Conservation (phyloP, 768 basidiomycete species). For the Brasilioporus rufonigricans region DNA sequence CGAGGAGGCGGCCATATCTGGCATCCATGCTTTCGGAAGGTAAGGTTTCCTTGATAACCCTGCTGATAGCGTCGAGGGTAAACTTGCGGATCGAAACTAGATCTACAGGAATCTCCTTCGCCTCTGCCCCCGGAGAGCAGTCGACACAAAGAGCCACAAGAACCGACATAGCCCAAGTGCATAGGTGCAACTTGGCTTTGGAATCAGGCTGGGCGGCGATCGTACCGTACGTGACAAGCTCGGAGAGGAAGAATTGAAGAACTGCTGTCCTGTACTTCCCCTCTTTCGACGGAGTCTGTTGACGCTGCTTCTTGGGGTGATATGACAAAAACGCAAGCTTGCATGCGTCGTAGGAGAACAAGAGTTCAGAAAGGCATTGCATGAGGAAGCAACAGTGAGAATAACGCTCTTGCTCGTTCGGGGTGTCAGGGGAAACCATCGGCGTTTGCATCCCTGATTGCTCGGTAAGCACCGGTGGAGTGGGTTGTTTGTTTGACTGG, state of each 20-base stretch:
- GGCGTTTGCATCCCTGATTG: slow-evolving; percentile 19
- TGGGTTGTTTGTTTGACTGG: slow-evolving; percentile 15
- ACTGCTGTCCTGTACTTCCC: slow-evolving; percentile 63
- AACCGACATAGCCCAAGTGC: slow-evolving; percentile 87
- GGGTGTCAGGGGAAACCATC: slow-evolving; percentile 6
- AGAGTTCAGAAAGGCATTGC: slow-evolving; percentile 87
- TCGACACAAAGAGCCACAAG: slow-evolving; percentile 94
- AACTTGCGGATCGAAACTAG: slow-evolving; percentile 89
- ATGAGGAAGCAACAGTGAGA: slow-evolving; percentile 80
- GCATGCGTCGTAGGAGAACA: slow-evolving; percentile 91
- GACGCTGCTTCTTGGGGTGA: slow-evolving; percentile 56
- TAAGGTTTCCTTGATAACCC: slow-evolving; percentile 78
- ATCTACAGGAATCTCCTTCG: slow-evolving; percentile 76
- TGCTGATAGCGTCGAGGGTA: slow-evolving; percentile 85
- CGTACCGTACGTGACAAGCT: slow-evolving; percentile 76
- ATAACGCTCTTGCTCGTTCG: slow-evolving; percentile 30
- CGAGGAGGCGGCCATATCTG: slow-evolving; percentile 86
- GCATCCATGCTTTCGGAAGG: slow-evolving; percentile 59
- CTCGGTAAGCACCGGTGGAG: slow-evolving; percentile 6
- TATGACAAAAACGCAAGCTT: slow-evolving; percentile 85
- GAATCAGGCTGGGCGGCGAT: slow-evolving; percentile 60
- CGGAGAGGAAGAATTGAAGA: slow-evolving; percentile 77
- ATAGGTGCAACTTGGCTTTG: slow-evolving; percentile 58
- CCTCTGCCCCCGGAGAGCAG: slow-evolving; percentile 57
- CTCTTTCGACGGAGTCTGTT: slow-evolving; percentile 64